Conservation (phyloP, 2,329 filamentous ascomycete genomes). For the Neonectria hederae region DNA sequence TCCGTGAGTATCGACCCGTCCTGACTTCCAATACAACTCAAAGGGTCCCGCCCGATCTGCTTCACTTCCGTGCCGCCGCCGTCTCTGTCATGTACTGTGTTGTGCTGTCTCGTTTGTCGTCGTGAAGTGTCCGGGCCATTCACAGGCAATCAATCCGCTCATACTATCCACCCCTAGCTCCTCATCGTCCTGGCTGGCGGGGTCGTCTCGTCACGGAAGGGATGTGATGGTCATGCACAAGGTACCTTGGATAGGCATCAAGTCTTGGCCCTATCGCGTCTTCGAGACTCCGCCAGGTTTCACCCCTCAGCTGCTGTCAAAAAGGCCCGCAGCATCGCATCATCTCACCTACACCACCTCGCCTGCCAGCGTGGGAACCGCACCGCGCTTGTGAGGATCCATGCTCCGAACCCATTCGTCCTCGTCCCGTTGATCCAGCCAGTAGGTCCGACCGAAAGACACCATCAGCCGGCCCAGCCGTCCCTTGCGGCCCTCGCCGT, state of each 20-base stretch:
- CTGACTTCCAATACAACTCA: background rate
- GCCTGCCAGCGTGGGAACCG: slow-evolving; percentile 48
- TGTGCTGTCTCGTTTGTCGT: slow-evolving; percentile 8
- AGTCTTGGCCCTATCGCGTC: background rate
- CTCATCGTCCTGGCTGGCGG: background rate
- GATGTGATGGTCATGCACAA: slow-evolving; percentile 8
- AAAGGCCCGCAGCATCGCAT: slow-evolving; percentile 20
- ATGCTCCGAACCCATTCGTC: slow-evolving; percentile 75
- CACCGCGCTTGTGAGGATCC: slow-evolving; percentile 65
- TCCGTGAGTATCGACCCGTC: slow-evolving; percentile 22
- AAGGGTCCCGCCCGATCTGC: slow-evolving; percentile 9
- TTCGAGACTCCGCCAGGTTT: slow-evolving; percentile 2
- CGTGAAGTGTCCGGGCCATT: slow-evolving; percentile 1
- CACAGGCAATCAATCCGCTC: background rate
- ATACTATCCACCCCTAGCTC: background rate
- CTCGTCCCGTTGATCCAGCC: slow-evolving; percentile 75
- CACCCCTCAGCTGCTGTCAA: slow-evolving; percentile 4
- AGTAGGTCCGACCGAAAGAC: slow-evolving; percentile 77
- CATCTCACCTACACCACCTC: slow-evolving; percentile 44
- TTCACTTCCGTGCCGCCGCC: slow-evolving; percentile 9
- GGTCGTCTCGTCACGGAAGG: background rate
- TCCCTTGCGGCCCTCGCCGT: slow-evolving; percentile 82
- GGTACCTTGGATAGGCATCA: slow-evolving; percentile 1
- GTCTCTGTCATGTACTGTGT: background rate
- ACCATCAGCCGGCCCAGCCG: slow-evolving; percentile 83